phyloP scores from a whole-genome alignment of 2,329 filamentous ascomycete genomes.

The Fusarium lyarnte region DNA sequence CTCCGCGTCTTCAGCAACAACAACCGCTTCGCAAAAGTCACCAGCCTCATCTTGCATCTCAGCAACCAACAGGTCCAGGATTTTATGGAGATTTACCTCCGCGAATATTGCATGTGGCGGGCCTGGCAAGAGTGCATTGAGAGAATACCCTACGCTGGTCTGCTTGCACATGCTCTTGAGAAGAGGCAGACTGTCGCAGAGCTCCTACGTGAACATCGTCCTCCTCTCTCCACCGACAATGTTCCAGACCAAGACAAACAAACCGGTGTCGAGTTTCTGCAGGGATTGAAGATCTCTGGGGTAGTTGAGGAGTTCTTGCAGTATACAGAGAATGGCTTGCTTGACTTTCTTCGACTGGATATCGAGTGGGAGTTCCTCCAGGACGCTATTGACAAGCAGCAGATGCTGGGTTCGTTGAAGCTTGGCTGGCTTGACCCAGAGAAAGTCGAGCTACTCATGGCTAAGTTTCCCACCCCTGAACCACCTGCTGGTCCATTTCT shows the following conservation, averaged over 20 bases:
- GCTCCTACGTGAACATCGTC: conserved; percentile 32
- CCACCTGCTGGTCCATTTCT: not conserved
- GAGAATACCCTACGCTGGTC: conserved; percentile 12
- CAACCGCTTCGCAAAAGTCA: conserved; percentile 34
- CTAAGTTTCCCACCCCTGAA: not conserved
- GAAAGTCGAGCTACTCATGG: not conserved
- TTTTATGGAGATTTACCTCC: conserved; percentile 38
- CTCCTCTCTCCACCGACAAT: conserved; percentile 38
- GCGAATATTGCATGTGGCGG: conserved; percentile 30
- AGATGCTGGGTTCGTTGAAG: conserved; percentile 5
- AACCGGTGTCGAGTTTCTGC: conserved; percentile 32
- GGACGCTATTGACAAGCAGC: conserved; percentile 31
- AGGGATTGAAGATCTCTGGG: not conserved
- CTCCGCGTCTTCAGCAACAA: conserved; percentile 33
- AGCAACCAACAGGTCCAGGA: conserved; percentile 29
- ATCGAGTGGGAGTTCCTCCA: conserved; percentile 40
- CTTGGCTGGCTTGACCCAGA: conserved; percentile 27
- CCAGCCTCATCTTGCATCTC: conserved; percentile 30
- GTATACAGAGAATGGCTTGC: conserved; percentile 13
- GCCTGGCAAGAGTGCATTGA: conserved; percentile 28
- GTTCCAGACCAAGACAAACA: conserved; percentile 27
- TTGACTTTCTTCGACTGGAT: conserved; percentile 40
- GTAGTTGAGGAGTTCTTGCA: conserved; percentile 15
- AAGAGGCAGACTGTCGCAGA: conserved; percentile 8
- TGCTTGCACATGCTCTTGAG: conserved; percentile 14